Base-by-base conservation (phyloP, 257 asterid genomes). In the Penstemon barbatus region DNA sequence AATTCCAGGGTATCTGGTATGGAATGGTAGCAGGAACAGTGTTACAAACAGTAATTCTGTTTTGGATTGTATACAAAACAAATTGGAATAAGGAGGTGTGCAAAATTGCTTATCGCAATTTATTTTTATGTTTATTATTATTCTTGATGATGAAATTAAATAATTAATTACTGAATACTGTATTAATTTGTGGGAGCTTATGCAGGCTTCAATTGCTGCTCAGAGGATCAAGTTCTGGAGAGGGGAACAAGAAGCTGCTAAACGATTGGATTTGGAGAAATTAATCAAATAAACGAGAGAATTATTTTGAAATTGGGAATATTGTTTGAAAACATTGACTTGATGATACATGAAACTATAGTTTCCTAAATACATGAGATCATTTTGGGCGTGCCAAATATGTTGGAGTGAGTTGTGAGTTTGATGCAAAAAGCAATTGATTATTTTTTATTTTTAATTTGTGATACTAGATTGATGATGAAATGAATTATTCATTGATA, bases 61-160 rank as follows among this genome's bases (percentile, higher is more conserved):
- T 86, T 63, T 80, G 37, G 50, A 86, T 88, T 37, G 87, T 79
- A 49, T 76, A 80, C 73, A 77, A 49, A 57, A 88, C 90, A 8
- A 86, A 86, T 62, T 88, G 96, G 96, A 77, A 86, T 49, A 84
- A 74, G 69, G 96, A 88, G 90, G 96, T 84, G 73, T 5, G 36
- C 10, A 12, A 6, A 15, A 39, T 10, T 25, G 18, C 45, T 1
- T 11, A 3, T 11, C 41, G 2, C n/a, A 1, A 42, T 6, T 49
- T 6, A 40, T 40, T 6, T 9, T 19, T 18, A 3, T 18, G 9
- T 0, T 7, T 63, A 25, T 45, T 7, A 57, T 12, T 44, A n/a
- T 53, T 53, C 37, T 53, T 11, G 8, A 53, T 13, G 6, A 12
- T 3, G 33, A 25, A 25, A 12, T 3, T 1, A 25, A 25, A 25